A percentile compares a stretch with the other conserved stretches of the same genome.
Conservation (phyloP, 768 basidiomycete species). For the Phlebiopsis gigantea region DNA sequence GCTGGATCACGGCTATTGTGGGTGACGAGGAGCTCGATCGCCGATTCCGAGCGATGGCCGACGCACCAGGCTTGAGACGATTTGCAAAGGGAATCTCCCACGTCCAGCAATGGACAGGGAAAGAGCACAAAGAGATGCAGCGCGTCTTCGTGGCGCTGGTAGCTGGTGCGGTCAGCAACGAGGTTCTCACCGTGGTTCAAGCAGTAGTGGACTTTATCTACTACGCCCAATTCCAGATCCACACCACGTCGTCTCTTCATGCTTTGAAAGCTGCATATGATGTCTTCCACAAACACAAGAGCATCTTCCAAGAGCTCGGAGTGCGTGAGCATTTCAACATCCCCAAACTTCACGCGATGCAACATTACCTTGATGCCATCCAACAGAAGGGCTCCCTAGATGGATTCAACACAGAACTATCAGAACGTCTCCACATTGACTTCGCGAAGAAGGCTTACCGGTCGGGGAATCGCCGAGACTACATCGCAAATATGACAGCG, state of each 20-base stretch:
- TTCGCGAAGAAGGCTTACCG: conserved; percentile 24
- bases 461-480: conserved; percentile 21
- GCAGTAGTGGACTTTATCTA: conserved; percentile 36
- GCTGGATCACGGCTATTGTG: conserved; percentile 26
- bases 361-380: conserved; percentile 18
- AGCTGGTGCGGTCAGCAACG: conserved; percentile 7
- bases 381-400: conserved; percentile 16
- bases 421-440: conserved; percentile 25
- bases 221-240: conserved; percentile 30
- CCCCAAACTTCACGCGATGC: conserved; percentile 22
- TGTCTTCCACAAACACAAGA: conserved; percentile 22
- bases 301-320: conserved; percentile 9
- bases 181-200: conserved; percentile 23
- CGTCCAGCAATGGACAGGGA: conserved; percentile 36
- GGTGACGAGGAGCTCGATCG: conserved; percentile 15
- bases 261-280: conserved; percentile 23
- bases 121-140: conserved; percentile 30
- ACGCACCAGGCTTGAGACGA: conserved; percentile 9
- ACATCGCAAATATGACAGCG: conserved; percentile 20
- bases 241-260: conserved; percentile 25
- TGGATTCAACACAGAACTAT: conserved; percentile 25
- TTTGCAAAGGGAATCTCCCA: conserved; percentile 23
- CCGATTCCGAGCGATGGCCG: conserved; percentile 9
- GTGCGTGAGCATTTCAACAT: conserved; percentile 22
- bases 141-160: conserved; percentile 17